Evolutionary conservation across 2,329 filamentous ascomycete genomes (phyloP), one percentile per base, ranked within the genome.

Genomic region (Colletotrichum incanum): DNA sequence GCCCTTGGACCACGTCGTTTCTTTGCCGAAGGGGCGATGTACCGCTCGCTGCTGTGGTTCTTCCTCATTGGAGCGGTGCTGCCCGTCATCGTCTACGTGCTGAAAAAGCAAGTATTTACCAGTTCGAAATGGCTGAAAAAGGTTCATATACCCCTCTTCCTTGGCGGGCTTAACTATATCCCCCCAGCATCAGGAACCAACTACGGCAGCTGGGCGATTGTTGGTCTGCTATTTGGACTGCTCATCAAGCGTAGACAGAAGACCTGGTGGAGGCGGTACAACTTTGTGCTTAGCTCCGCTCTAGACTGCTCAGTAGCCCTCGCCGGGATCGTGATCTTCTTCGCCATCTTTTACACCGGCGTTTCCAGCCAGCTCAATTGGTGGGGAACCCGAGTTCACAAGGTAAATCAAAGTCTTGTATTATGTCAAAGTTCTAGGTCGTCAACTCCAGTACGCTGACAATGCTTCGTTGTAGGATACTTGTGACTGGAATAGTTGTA

Each of bases 1-100:
- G 81, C 87, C 20, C 87, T 91, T 31, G 89, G 89, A 0, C 89
- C 89, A 0, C 78, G 82, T 1, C 83, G 88, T 1, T 88, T 91
- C 76, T 90, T 90, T 76, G 85, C 85, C 0, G 76, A 82, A 0
- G 87, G 86, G 2, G 82, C 85, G 2, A 80, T 89, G 5, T 90
- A 91, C 76, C 80, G 82, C 0, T 76, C 80, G 0, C 79, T 90
- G 23, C 82, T 87, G 61, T 89, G 82, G 79, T 90, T 89, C 80
- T 91, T 86, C 80, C 79, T 90, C 26, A 80, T 87, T 1, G 88
- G 89, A 0, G 83, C 83, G 6, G 26, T 85, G 2, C 77, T 88
- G 0, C 89, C 89, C 0, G 72, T 89, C 1, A 41, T 82, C 1
- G 82, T 89, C 71, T 88, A 84, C 75, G 58, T 85, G n/a, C 43